These are phyloP conservation scores for Clarireedia monteithiana DNA, from an alignment of 2,329 filamentous ascomycete species.

Conservation along the genomic window DNA sequence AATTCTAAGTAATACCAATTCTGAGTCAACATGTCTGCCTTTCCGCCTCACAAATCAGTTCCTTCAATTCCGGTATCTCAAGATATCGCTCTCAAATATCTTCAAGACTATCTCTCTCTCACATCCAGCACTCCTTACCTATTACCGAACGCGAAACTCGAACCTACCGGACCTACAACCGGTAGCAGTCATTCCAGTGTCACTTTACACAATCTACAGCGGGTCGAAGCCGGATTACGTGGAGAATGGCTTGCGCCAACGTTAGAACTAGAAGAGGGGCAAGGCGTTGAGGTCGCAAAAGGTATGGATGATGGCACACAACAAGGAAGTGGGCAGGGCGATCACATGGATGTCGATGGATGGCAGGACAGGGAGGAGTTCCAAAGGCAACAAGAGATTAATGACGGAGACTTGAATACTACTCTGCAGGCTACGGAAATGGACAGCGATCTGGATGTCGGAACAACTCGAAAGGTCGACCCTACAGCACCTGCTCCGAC, in stretches of 20 bases:
- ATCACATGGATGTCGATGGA: slow-evolving; percentile 24
- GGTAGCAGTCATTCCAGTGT: slow-evolving; percentile 30
- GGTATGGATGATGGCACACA: slow-evolving; percentile 22
- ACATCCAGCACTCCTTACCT: slow-evolving; percentile 22
- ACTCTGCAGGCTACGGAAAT: slow-evolving; percentile 20
- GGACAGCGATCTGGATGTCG: slow-evolving; percentile 33
- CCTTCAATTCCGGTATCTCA: slow-evolving; percentile 22
- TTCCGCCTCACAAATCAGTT: slow-evolving; percentile 24
- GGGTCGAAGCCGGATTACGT: slow-evolving; percentile 43
- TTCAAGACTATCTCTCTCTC: slow-evolving; percentile 25
- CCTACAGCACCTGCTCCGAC: slow-evolving; percentile 36
- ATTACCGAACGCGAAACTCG: slow-evolving; percentile 29
- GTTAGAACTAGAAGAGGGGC: slow-evolving; percentile 31
- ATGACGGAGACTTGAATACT: slow-evolving; percentile 21
- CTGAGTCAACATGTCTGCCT: slow-evolving; percentile 23
- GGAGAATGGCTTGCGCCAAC: slow-evolving; percentile 41
- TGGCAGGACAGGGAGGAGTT: slow-evolving; percentile 32
- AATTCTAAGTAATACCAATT: neutral
- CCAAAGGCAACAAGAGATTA: slow-evolving; percentile 27
- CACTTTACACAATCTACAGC: slow-evolving; percentile 43
- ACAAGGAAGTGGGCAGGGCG: slow-evolving; percentile 17
- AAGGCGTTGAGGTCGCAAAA: slow-evolving; percentile 17
- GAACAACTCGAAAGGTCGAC: slow-evolving; percentile 12
- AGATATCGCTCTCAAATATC: slow-evolving; percentile 25
- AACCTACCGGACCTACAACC: slow-evolving; percentile 26